phyloP scores from a whole-genome alignment of 192 early-diverging fungal species.

The Coemansia brasiliensis region DNA sequence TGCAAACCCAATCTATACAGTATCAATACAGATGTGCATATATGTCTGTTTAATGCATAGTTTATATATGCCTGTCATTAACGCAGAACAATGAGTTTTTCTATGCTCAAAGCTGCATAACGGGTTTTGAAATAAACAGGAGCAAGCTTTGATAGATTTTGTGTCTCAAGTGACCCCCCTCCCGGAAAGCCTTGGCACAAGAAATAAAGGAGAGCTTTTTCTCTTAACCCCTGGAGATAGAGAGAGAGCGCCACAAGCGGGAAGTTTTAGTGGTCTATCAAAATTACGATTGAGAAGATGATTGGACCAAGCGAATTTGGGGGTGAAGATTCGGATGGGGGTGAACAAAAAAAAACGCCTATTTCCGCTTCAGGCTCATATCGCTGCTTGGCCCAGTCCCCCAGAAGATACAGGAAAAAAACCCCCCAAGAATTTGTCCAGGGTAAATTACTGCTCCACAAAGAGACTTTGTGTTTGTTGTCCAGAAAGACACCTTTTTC shows the following conservation, averaged over 20 bases:
- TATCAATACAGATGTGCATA: neutral
- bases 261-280: constrained; percentile 12
- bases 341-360: neutral
- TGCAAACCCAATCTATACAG: constrained; percentile 87
- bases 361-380: constrained; percentile 2
- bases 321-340: constrained; percentile 7
- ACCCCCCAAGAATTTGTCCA: no score
- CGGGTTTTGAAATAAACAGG: no score
- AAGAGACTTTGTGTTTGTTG: no score
- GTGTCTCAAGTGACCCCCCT: no score
- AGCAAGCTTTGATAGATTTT: no score
- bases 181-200: no score
- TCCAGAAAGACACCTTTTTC: no score
- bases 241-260: neutral
- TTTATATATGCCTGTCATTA: constrained; percentile 7
- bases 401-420: neutral
- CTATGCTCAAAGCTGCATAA: neutral
- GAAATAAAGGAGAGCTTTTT: no score
- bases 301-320: constrained; percentile 9
- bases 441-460: constrained; percentile 15
- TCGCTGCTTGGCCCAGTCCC: neutral
- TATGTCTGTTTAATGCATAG: constrained; percentile 1
- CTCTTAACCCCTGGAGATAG: no score
- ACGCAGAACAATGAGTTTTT: constrained; percentile 1
- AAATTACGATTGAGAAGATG: constrained; percentile 13